These are phyloP conservation scores for Verticillium klebahnii DNA, from an alignment of 2,329 filamentous ascomycete genomes.

Conservation along the genomic window DNA sequence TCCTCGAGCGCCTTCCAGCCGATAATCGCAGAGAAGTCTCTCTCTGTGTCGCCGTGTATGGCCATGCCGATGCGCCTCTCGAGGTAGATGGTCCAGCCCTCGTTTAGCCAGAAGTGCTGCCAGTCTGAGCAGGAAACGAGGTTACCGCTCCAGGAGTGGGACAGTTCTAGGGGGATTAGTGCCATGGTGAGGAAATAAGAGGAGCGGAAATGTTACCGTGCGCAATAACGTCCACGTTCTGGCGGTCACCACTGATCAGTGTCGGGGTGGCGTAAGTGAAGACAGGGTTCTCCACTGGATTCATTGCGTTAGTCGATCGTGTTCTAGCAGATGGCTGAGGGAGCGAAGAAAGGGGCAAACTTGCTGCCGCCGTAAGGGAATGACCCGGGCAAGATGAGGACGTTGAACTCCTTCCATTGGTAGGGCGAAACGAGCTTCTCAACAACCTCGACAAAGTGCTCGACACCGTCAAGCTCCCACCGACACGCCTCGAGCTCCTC, in stretches of 20 bases:
- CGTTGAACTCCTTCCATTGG: slow-evolving; percentile 92
- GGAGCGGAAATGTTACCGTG: slow-evolving; percentile 49
- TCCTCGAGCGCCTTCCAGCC: slow-evolving; percentile 90
- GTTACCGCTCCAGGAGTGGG: slow-evolving; percentile 10
- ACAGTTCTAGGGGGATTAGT: slow-evolving; percentile 1
- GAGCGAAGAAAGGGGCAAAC: not conserved
- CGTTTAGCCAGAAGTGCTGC: slow-evolving; percentile 51
- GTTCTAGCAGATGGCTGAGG: not conserved
- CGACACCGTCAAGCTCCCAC: slow-evolving; percentile 87
- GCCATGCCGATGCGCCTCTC: slow-evolving; percentile 77
- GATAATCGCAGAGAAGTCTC: slow-evolving; percentile 93
- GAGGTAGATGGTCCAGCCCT: slow-evolving; percentile 92
- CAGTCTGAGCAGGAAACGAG: slow-evolving; percentile 9
- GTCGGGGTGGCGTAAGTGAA: slow-evolving; percentile 95
- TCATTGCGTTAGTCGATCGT: not conserved
- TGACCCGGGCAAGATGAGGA: slow-evolving; percentile 81
- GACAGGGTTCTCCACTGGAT: slow-evolving; percentile 80
- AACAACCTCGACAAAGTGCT: slow-evolving; percentile 84
- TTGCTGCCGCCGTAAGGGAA: slow-evolving; percentile 73
- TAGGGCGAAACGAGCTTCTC: slow-evolving; percentile 83
- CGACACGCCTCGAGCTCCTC: slow-evolving; percentile 80
- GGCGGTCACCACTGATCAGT: slow-evolving; percentile 82
- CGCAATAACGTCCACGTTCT: slow-evolving; percentile 95
- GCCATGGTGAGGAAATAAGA: not conserved
- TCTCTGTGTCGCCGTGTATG: slow-evolving; percentile 77